Base-by-base conservation (phyloP, 352 stramenopile species). In the Phytophthora europaea region DNA sequence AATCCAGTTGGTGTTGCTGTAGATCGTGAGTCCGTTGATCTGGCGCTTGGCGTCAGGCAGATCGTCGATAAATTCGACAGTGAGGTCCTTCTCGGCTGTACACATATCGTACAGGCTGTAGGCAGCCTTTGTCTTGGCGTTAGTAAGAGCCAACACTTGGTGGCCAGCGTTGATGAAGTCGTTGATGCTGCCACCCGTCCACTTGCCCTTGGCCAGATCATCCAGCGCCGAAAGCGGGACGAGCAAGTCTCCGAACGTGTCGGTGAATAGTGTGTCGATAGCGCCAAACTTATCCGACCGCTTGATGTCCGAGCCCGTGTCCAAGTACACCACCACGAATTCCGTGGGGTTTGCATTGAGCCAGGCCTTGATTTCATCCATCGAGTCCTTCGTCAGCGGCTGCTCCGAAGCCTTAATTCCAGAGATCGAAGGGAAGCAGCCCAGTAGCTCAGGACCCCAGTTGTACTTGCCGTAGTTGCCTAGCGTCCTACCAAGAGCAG, bases 401-500 rank as follows among this genome's bases (percentile, higher is more conserved):
- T 91, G 82, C 36, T 93, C 80, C 6, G 81, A 77, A 22, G 79
- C 76, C 33, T 79, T 76, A 43, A 94, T 92, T n/a, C 84, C 81
- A 5, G 81, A 90, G 31, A 90, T 66, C 2, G 83, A 90, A 20
- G 84, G 87, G 50, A 89, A 87, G 64, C 86, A 94, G 26, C 86
- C 86, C 20, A 94, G 65, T 2, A 90, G 61, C 2, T 92, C 76
- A 2, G 82, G 43, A 4, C 69, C 73, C 80, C 84, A 94, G 20
- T 71, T 74, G 22, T 87, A 73, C 2, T 48, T 77, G 50, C 80
- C 82, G 53, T 83, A 90, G 10, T 79, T 80, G 40, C 56, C 70
- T 1, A 93, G 68, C 33, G 84, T 75, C 43, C 74, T 70, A 18
- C 81, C 73, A 4, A 90, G 54, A 9, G 69, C 65, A 10, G 75